Base-by-base conservation (phyloP, 805 yeast species). In the Candida yuanshanica region DNA sequence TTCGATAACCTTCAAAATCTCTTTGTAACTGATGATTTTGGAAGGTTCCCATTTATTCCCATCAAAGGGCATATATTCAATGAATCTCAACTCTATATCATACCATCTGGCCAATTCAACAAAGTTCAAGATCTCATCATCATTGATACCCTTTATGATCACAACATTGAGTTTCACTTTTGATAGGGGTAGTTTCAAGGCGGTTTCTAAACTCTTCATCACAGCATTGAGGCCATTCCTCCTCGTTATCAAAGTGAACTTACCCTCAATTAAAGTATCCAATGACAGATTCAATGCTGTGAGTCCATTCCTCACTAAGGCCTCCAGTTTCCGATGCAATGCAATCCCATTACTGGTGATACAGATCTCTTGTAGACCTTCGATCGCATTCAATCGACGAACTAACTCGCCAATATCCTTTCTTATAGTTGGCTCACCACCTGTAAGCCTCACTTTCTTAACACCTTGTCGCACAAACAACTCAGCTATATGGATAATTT, bases 11-110 rank as follows among this genome's bases (percentile, higher is more conserved):
- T 51, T 50, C 17, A 69, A 49, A 45, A 74, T 73, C 42, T 72
- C 75, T 33, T 68, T 52, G 49, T 65, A 74, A 7, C 70, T 53
- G 33, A 73, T 63, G 65, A 75, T 62, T 47, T 75, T 75, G 7
- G 54, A 47, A 29, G 59, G 49, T 13, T 69, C 61, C 79, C 79
- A 75, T 47, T 68, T 69, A 53, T 75, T 75, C 2, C 81, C 81
- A 44, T 64, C 73, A 50, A 75, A 75, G 5, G 81, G 81, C 81
- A 75, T 75, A 53, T 74, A 75, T 49, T 75, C 81, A 33, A 75
- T 75, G 49, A 75, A 75, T 41, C 80, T 58, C 18, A 75, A 68
- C 46, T 75, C 78, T 7, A 74, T 44, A 5, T 69, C 66, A 32
- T 56, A 49, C 27, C 61, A 55, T 39, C 56, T 50, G 10, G 75